Evolutionary conservation across 352 stramenopile genomes (phyloP), one percentile per base, ranked within the genome.

Genomic region (Phytopythium helicoides): DNA sequence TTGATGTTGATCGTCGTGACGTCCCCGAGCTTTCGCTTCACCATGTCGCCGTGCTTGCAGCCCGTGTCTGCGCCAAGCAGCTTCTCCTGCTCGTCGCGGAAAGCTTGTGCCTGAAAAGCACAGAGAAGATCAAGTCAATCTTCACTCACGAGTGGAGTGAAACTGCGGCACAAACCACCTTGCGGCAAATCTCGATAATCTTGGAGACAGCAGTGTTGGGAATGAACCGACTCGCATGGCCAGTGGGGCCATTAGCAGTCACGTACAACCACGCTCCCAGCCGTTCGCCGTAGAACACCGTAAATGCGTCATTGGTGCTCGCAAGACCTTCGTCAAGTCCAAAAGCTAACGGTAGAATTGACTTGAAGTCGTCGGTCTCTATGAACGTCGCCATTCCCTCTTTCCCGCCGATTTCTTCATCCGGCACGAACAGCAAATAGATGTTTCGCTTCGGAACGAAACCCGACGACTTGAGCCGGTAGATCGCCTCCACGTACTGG

Each of bases 241-340:
- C 85, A 0, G 86, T 94, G 0, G 73, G 74, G 0, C 86, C 86
- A 15, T 69, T 59, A 8, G 84, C 83, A 50, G 78, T 92, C n/a
- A 95, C 73, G 51, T 87, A 87, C 41, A 97, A 73, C 92, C 89
- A 98, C 89, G 87, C 97, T 21, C 90, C 92, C 41, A 93, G 74
- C n/a, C 96, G 73, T 71, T 99, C 96, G 23, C 96, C 95, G 62
- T 98, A 98, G 69, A 99, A 99, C 8, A 98, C 89, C 6, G 92
- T 98, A 72, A 92, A 98, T 0, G 75, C 79, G 44, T 98, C 71
- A 7, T 73, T 74, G 0, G 86, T 81, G 50, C 86, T 96, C 14
- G 96, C 95, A 36, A 99, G 63, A 7, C 95, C 96, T 71, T 99
- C 96, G 68, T 99, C 96, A 28, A 99, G 80, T 9, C 93, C 96